Conservation (phyloP, 176 grass and related monocot genomes). For the Zea mays region Zm-B73-REFERENCE-NAM-5.0 NC_050097.1:242277501-242278000, state of each 20-base stretch:
- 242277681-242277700: constrained; percentile 28
- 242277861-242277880: constrained; percentile 51
- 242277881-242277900: constrained; percentile 62
- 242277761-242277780: background rate
- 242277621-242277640: constrained; percentile 26
- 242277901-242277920: constrained; percentile 30
- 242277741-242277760: constrained; percentile 17
- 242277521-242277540: background rate
- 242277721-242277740: constrained; percentile 6
- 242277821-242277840: background rate
- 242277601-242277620: constrained; percentile 6
- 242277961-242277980: constrained; percentile 2
- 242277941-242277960: background rate
- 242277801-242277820: background rate
- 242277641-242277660: background rate
- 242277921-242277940: background rate
- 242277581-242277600: constrained; percentile 4
- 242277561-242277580: background rate
- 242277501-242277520: too few relatives aligned
- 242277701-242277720: constrained; percentile 44
- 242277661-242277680: background rate
- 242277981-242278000: constrained; percentile 33
- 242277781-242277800: background rate
- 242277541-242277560: constrained; percentile 18
- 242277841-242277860: too few relatives aligned